A percentile compares a stretch with the other conserved stretches of the same genome.
Conservation (phyloP, 2,329 filamentous ascomycete species). For the Xylariaceae sp. region DNA sequence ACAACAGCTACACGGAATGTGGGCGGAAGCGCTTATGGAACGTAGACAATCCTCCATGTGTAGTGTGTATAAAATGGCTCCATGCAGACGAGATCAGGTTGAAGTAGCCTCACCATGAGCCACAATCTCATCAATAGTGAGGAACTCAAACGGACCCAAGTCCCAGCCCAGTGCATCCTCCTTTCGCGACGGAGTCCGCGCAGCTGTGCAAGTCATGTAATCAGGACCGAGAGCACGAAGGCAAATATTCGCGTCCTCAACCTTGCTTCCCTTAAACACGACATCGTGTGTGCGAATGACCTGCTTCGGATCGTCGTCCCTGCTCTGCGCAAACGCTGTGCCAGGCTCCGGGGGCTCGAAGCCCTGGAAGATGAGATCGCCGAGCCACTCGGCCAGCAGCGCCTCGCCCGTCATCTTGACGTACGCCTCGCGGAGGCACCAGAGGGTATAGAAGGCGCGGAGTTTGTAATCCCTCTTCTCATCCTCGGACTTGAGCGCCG, state of each 20-base stretch:
- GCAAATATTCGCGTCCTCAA: constrained; percentile 52
- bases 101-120: constrained; percentile 49
- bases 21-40: not conserved
- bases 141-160: constrained; percentile 50
- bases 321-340: constrained; percentile 40
- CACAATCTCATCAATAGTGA: constrained; percentile 55
- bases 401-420: constrained; percentile 85
- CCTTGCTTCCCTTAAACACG: constrained; percentile 47
- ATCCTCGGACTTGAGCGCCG: constrained; percentile 37
- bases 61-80: not conserved
- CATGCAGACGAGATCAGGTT: constrained; percentile 7
- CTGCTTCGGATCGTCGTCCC: constrained; percentile 44
- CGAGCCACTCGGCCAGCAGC: constrained; percentile 75
- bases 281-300: constrained; percentile 47
- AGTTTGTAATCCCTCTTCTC: constrained; percentile 66
- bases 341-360: constrained; percentile 62
- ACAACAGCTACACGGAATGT: not conserved
- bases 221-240: constrained; percentile 54
- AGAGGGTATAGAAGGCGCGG: constrained; percentile 76
- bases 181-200: constrained; percentile 49
- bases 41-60: not conserved
- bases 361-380: constrained; percentile 70
- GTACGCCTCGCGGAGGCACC: constrained; percentile 81
- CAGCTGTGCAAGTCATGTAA: constrained; percentile 62
- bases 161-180: constrained; percentile 48